These are phyloP conservation scores for Corchorus capsularis DNA, from an alignment of 345 rosid genomes.

Conservation along the genomic window DNA sequence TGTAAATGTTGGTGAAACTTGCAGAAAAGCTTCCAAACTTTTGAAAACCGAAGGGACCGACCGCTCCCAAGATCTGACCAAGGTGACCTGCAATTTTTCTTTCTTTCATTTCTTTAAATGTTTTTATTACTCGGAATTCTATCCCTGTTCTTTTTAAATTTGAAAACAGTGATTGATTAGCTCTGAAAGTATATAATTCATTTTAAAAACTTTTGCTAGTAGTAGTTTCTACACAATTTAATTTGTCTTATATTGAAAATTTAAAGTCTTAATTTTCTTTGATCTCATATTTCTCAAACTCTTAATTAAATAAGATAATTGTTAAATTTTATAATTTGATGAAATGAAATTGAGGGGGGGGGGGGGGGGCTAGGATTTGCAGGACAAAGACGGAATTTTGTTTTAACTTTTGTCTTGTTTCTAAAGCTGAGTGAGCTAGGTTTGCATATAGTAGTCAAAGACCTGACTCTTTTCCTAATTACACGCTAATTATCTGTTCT, in stretches of 20 bases:
- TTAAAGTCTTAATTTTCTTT: not conserved
- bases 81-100: slow-evolving; percentile 36
- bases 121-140: not conserved
- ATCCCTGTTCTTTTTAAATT: not conserved
- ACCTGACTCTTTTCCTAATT: not conserved
- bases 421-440: not conserved
- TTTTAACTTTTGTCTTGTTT: not conserved
- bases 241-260: not conserved
- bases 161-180: not conserved
- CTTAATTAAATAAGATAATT: not conserved
- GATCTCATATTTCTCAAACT: not conserved
- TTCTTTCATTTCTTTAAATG: not conserved
- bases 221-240: not conserved
- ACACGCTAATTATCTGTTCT: not conserved
- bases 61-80: slow-evolving; percentile 49
- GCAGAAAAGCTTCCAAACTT: slow-evolving; percentile 61
- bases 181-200: not conserved
- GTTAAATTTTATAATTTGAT: not conserved
- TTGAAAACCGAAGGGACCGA: slow-evolving; percentile 47
- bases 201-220: not conserved
- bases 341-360: not conserved
- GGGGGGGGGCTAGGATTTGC: not conserved
- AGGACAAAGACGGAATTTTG: not conserved
- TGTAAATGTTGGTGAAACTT: slow-evolving; percentile 9
- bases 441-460: not conserved